Evolutionary conservation across 768 basidiomycete genomes (phyloP).

Genomic region (Amanita pseudoporphyria): DNA sequence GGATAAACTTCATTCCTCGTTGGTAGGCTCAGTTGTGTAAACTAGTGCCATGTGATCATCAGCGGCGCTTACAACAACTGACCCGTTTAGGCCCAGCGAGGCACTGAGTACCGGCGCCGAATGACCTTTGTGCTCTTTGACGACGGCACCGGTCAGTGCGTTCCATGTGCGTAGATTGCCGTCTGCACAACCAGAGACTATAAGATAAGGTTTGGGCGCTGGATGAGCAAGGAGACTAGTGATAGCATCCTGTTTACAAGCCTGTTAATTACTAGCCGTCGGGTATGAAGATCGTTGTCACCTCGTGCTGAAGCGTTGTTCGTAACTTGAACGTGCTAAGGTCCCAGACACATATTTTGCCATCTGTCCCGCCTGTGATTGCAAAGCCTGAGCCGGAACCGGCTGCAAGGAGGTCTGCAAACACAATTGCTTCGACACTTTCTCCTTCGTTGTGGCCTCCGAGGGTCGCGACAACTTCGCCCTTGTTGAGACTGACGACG

Average conservation of each 20-base stretch:
- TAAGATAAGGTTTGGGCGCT: constrained; percentile 59
- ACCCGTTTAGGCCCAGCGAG: constrained; percentile 59
- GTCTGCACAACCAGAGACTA: constrained; percentile 86
- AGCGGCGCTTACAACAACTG: constrained; percentile 76
- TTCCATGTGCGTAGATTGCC: constrained; percentile 89
- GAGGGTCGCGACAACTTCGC: constrained; percentile 69
- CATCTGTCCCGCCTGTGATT: constrained; percentile 87
- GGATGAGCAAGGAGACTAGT: constrained; percentile 74
- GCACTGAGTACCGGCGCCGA: constrained; percentile 67
- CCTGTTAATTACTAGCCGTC: background rate
- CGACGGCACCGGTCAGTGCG: constrained; percentile 67
- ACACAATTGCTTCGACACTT: constrained; percentile 80
- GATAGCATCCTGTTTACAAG: constrained; percentile 65
- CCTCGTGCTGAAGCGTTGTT: constrained; percentile 74
- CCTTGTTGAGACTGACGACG: constrained; percentile 79
- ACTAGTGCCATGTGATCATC: constrained; percentile 88
- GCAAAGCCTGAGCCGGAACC: constrained; percentile 54
- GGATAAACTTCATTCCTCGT: constrained; percentile 16
- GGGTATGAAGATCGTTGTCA: constrained; percentile 23
- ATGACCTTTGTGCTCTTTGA: constrained; percentile 81
- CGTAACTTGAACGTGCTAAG: constrained; percentile 77
- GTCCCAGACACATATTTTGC: constrained; percentile 94
- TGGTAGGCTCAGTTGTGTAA: constrained; percentile 54
- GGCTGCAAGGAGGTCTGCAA: constrained; percentile 55
- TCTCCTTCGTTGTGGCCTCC: constrained; percentile 82